Conservation (phyloP, 495 filamentous ascomycete genomes). For the Penicillium simplicissimum region DNA sequence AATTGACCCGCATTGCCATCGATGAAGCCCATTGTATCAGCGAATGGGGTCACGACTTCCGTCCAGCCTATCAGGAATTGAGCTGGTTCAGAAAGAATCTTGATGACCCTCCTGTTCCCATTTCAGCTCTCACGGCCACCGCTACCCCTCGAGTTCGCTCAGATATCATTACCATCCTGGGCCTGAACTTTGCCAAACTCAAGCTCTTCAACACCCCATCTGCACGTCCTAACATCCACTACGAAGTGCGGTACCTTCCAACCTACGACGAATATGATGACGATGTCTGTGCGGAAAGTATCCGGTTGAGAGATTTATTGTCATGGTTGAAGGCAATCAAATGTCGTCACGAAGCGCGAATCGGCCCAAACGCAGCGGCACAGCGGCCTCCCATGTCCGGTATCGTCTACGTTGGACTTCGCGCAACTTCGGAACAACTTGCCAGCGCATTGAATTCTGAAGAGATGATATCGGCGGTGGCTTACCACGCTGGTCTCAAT, state of each 20-base stretch:
- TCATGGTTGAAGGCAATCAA: constrained; percentile 73
- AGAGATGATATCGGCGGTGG: constrained; percentile 44
- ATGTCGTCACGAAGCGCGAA: constrained; percentile 54
- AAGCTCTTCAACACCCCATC: constrained; percentile 79
- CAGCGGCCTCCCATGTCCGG: constrained; percentile 70
- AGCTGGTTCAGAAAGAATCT: constrained; percentile 78
- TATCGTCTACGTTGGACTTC: constrained; percentile 85
- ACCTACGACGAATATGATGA: constrained; percentile 43
- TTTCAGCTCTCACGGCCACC: constrained; percentile 90
- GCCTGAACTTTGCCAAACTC: constrained; percentile 59
- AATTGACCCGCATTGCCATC: constrained; percentile 82
- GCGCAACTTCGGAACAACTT: constrained; percentile 73
- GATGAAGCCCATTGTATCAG: constrained; percentile 98
- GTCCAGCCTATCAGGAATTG: constrained; percentile 86
- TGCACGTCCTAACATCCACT: constrained; percentile 81
- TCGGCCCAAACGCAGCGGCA: constrained; percentile 39
- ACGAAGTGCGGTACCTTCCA: constrained; percentile 83
- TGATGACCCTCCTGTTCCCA: constrained; percentile 78
- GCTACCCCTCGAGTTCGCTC: constrained; percentile 76
- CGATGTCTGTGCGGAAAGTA: constrained; percentile 18
- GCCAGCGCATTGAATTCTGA: constrained; percentile 47
- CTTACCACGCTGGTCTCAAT: constrained; percentile 54
- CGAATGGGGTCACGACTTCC: constrained; percentile 98
- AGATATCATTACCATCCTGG: constrained; percentile 77
- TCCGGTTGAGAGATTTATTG: constrained; percentile 67